Evolutionary conservation across 805 yeast species (phyloP).

Genomic region (Lipomyces orientalis): DNA sequence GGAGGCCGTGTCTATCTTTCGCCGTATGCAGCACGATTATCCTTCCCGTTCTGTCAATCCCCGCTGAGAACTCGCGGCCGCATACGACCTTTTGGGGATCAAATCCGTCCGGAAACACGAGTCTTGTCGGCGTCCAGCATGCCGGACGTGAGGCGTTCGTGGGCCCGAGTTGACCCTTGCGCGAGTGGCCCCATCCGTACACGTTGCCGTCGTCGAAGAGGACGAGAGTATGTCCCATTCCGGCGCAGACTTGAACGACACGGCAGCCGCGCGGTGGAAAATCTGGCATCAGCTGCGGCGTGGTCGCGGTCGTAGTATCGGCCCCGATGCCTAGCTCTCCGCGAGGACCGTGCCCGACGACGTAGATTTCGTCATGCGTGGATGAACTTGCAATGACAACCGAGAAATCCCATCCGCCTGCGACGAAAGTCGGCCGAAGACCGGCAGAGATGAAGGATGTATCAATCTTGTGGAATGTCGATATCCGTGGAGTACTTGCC

Average conservation of each 20-base stretch:
- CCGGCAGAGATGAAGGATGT: not conserved
- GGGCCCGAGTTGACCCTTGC: slow-evolving; percentile 60
- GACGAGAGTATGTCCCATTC: slow-evolving; percentile 46
- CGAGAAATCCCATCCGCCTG: slow-evolving; percentile 84
- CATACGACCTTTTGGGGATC: slow-evolving; percentile 44
- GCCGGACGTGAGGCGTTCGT: slow-evolving; percentile 22
- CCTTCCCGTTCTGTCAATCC: slow-evolving; percentile 39
- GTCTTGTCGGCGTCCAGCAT: slow-evolving; percentile 11
- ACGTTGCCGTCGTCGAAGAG: slow-evolving; percentile 50
- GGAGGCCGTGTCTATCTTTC: slow-evolving; percentile 15
- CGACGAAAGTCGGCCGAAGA: slow-evolving; percentile 44
- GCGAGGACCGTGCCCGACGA: slow-evolving; percentile 67
- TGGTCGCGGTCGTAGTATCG: slow-evolving; percentile 10
- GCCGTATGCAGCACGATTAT: slow-evolving; percentile 28
- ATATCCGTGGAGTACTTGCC: not conserved
- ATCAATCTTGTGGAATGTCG: not conserved
- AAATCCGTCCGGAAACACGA: slow-evolving; percentile 7
- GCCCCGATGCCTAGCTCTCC: slow-evolving; percentile 75
- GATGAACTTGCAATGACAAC: slow-evolving; percentile 54
- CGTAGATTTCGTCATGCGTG: slow-evolving; percentile 47
- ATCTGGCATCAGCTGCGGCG: slow-evolving; percentile 16
- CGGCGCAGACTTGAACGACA: slow-evolving; percentile 40
- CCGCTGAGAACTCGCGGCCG: slow-evolving; percentile 66
- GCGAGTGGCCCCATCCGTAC: slow-evolving; percentile 72
- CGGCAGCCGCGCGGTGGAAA: slow-evolving; percentile 34